phyloP scores from a whole-genome alignment of 1,139 yeast genomes.

The Magnusiomyces suaveolens region DNA sequence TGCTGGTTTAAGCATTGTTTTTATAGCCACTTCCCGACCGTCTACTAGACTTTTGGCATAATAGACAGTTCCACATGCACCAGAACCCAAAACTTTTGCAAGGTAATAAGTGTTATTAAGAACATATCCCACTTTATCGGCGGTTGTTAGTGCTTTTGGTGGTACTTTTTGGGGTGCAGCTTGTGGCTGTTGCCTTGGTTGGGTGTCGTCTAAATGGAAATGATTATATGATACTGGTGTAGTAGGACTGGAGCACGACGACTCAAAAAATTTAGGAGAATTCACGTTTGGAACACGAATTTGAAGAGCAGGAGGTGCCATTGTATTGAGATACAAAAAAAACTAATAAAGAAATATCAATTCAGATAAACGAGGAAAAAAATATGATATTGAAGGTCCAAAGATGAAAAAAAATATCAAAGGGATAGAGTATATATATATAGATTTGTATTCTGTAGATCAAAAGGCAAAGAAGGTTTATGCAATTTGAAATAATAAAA shows the following conservation, averaged over 20 bases:
- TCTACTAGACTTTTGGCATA: conserved; percentile 49
- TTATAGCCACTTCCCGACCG: conserved; percentile 55
- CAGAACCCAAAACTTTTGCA: conserved; percentile 63
- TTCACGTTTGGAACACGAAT: conserved; percentile 2
- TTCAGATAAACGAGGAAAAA: too few species aligned
- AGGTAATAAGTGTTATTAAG: conserved; percentile 41
- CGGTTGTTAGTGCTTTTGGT: neutral
- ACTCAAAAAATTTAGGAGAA: neutral
- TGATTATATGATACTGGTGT: conserved; percentile 5
- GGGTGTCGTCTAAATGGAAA: neutral
- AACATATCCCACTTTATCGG: conserved; percentile 20
- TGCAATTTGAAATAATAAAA: neutral
- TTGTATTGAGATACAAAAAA: neutral
- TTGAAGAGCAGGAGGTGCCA: conserved; percentile 3
- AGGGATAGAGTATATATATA: neutral
- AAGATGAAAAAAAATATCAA: neutral
- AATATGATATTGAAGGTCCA: too few species aligned
- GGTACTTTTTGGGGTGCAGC: neutral
- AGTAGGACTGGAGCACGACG: conserved; percentile 6
- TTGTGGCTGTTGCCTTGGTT: neutral
- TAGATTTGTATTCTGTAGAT: too few species aligned
- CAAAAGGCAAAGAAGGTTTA: neutral
- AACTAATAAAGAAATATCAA: neutral
- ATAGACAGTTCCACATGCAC: conserved; percentile 82
- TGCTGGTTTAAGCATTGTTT: conserved; percentile 48